phyloP scores from a whole-genome alignment of 2,329 filamentous ascomycete genomes.

The Nectriaceae sp. region DNA sequence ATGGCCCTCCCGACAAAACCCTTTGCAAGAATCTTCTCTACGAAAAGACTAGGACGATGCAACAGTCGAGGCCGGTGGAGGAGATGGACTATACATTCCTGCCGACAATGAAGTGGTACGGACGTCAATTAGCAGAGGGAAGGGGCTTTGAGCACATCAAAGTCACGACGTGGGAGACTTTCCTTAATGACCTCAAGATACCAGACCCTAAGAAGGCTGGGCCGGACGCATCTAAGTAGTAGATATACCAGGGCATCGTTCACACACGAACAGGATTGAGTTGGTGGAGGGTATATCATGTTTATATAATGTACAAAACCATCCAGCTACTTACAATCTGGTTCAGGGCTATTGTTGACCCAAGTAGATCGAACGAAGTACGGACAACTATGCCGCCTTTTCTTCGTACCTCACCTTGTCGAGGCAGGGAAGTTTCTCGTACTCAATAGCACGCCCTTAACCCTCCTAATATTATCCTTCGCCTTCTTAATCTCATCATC shows the following conservation, averaged over 20 bases:
- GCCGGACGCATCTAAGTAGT: neutral
- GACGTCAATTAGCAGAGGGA: slow-evolving; percentile 46
- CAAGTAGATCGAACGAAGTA: too few species aligned
- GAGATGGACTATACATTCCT: slow-evolving; percentile 41
- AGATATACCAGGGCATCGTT: too few species aligned
- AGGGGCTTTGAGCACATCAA: slow-evolving; percentile 52
- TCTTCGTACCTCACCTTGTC: neutral
- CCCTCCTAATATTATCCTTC: slow-evolving; percentile 73
- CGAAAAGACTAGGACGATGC: slow-evolving; percentile 33
- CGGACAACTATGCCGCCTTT: neutral
- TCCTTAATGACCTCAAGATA: slow-evolving; percentile 37
- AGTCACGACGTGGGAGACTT: slow-evolving; percentile 44
- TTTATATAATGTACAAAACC: neutral
- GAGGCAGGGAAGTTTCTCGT: slow-evolving; percentile 67
- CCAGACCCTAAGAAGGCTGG: slow-evolving; percentile 21
- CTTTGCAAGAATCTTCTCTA: slow-evolving; percentile 48
- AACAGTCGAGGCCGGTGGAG: neutral
- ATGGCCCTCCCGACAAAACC: slow-evolving; percentile 16
- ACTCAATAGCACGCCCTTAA: slow-evolving; percentile 78
- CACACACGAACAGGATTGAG: too few species aligned
- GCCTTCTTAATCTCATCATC: slow-evolving; percentile 73
- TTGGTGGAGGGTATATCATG: neutral
- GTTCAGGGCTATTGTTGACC: too few species aligned
- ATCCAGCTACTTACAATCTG: too few species aligned
- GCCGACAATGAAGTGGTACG: slow-evolving; percentile 56